Conservation (phyloP, 306 rosid genomes). For the Prunus padus region DNA sequence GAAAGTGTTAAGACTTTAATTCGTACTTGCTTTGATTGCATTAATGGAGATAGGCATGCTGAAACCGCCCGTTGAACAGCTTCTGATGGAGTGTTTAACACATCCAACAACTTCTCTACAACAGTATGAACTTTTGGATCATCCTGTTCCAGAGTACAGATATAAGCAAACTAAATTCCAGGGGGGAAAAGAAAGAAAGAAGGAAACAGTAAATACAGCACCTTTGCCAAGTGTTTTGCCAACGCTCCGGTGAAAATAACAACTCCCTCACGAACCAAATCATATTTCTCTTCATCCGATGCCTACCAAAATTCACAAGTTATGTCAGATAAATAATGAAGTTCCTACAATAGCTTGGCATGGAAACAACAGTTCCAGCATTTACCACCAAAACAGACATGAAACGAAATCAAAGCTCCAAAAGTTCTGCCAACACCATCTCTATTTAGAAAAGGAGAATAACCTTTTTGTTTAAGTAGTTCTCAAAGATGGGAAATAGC, state of each 20-base stretch:
- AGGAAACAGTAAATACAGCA: constrained; percentile 16
- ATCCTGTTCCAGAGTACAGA: constrained; percentile 52
- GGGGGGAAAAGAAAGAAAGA: constrained; percentile 7
- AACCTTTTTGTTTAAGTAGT: constrained; percentile 89
- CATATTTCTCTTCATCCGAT: constrained; percentile 88
- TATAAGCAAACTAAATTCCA: neutral
- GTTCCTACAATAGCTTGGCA: neutral
- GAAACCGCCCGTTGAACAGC: constrained; percentile 99
- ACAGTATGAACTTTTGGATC: constrained; percentile 92
- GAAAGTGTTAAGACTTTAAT: constrained; percentile 1
- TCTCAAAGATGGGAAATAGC: constrained; percentile 94
- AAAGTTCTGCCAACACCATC: neutral
- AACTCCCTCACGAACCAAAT: constrained; percentile 97
- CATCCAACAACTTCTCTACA: constrained; percentile 93
- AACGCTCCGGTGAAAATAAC: constrained; percentile 96
- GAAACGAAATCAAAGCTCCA: neutral
- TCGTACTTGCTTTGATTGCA: constrained; percentile 87
- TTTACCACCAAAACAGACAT: neutral
- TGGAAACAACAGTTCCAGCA: constrained; percentile 10
- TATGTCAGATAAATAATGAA: neutral
- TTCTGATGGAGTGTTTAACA: constrained; percentile 92
- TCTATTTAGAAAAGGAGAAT: constrained; percentile 13
- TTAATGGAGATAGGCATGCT: constrained; percentile 83
- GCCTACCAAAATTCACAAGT: constrained; percentile 45
- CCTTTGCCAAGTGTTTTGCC: constrained; percentile 96